Conservation (phyloP, 768 basidiomycete genomes). For the Agaricus subrufescens region DNA sequence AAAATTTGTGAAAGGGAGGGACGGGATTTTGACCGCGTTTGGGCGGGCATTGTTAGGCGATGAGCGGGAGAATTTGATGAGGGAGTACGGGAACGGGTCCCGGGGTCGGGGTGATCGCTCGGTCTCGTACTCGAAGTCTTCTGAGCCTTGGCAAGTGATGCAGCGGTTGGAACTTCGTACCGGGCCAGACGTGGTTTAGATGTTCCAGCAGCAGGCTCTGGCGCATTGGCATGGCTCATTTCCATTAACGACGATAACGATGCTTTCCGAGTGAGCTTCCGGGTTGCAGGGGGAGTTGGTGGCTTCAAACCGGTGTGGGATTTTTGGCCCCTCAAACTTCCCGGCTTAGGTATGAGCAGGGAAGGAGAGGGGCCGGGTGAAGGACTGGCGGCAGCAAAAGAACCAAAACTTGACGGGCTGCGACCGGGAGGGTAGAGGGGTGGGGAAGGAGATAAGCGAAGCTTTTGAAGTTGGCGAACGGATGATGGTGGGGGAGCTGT, state of each 20-base stretch:
- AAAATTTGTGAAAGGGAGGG: conserved; percentile 78
- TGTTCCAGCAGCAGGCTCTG: conserved; percentile 38
- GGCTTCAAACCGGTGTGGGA: conserved; percentile 80
- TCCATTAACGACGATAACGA: conserved; percentile 69
- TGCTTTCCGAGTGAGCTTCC: conserved; percentile 69
- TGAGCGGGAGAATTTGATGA: conserved; percentile 73
- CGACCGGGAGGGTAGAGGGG: conserved; percentile 54
- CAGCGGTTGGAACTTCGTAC: conserved; percentile 77
- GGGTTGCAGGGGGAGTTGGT: conserved; percentile 61
- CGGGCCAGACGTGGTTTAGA: conserved; percentile 30
- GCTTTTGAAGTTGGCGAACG: conserved; percentile 60
- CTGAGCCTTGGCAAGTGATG: conserved; percentile 73
- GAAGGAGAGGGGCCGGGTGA: conserved; percentile 41
- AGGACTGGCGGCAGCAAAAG: conserved; percentile 45
- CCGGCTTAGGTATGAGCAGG: conserved; percentile 65
- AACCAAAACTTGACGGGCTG: conserved; percentile 53
- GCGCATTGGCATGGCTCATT: conserved; percentile 47
- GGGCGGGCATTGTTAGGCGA: conserved; percentile 85
- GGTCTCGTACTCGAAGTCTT: conserved; percentile 62
- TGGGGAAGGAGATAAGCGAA: conserved; percentile 67
- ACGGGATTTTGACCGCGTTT: conserved; percentile 68
- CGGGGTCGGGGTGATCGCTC: conserved; percentile 68
- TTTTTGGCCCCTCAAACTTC: conserved; percentile 77
- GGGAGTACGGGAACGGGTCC: conserved; percentile 74
- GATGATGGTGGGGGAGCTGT: conserved; percentile 67